Percentiles rank a stretch among this genome's conserved stretches.
Evolutionary conservation across 371 early-diverging fungal genomes (phyloP).

Genomic region (Mortierella sp.): DNA sequence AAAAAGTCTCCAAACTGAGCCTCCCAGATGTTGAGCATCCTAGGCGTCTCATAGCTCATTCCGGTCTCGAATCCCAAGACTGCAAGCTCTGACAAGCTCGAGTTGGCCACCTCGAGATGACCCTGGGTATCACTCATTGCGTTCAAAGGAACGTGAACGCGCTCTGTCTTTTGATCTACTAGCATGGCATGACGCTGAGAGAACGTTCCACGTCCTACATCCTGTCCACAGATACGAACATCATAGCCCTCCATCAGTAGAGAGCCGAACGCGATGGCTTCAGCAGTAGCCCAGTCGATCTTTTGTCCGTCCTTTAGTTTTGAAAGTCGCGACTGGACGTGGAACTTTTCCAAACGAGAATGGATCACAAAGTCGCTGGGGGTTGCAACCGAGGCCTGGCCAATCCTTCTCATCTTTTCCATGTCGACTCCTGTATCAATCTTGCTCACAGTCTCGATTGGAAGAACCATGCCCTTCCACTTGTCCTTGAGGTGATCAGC

Average conservation of each 20-base stretch:
- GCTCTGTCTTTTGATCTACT: constrained; percentile 79
- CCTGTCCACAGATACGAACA: constrained; percentile 96
- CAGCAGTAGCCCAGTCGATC: constrained; percentile 97
- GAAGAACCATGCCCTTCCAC: constrained; percentile 75
- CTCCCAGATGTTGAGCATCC: constrained; percentile 92
- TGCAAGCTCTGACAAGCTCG: constrained; percentile 90
- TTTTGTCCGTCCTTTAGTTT: constrained; percentile 74
- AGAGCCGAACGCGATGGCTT: constrained; percentile 93
- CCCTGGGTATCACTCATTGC: constrained; percentile 59
- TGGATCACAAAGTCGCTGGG: constrained; percentile 79
- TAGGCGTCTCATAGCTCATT: constrained; percentile 87
- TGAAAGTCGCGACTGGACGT: constrained; percentile 82
- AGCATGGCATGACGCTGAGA: constrained; percentile 95
- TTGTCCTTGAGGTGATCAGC: constrained; percentile 73
- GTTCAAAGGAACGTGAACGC: constrained; percentile 83
- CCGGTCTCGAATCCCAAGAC: constrained; percentile 97
- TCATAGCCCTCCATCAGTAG: constrained; percentile 84
- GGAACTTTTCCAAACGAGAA: constrained; percentile 89
- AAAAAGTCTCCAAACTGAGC: constrained; percentile 99
- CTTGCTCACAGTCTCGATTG: constrained; percentile 60
- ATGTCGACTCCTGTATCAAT: constrained; percentile 65
- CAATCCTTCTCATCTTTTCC: constrained; percentile 73
- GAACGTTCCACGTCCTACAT: constrained; percentile 98
- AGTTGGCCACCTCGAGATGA: constrained; percentile 90
- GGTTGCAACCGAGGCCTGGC: constrained; percentile 74